These are phyloP conservation scores for Wickerhamiella occidentalis DNA, from an alignment of 805 yeast genomes.

Conservation along the genomic window DNA sequence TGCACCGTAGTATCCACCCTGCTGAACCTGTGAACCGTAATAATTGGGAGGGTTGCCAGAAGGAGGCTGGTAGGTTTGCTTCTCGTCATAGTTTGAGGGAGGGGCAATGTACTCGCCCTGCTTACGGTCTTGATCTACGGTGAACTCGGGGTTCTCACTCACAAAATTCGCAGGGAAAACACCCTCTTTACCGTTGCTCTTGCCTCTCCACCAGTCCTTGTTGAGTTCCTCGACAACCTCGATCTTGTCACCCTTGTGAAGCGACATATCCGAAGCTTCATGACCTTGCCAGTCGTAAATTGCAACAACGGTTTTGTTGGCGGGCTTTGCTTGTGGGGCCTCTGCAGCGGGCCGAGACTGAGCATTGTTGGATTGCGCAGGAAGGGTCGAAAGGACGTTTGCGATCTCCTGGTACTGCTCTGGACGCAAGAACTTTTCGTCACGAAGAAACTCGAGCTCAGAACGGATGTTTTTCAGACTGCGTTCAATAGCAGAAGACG, in stretches of 20 bases:
- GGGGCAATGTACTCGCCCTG: conserved; percentile 15
- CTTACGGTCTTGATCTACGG: conserved; percentile 10
- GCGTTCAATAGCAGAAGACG: conserved; percentile 4
- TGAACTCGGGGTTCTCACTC: conserved; percentile 9
- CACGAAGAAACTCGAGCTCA: conserved; percentile 69
- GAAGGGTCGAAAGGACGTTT: conserved; percentile 44
- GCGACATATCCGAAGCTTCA: conserved; percentile 59
- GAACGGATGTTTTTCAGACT: conserved; percentile 35
- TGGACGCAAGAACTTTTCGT: conserved; percentile 57
- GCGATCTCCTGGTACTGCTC: conserved; percentile 41
- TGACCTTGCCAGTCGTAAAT: conserved; percentile 63
- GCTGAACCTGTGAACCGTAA: conserved; percentile 12
- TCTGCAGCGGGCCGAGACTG: conserved; percentile 11
- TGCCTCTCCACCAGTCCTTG: conserved; percentile 87
- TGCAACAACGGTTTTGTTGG: conserved; percentile 43
- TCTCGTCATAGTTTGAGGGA: conserved; percentile 19
- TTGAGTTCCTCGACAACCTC: conserved; percentile 61
- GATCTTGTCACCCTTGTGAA: conserved; percentile 56
- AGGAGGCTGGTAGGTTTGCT: conserved; percentile 17
- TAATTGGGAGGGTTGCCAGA: conserved; percentile 9
- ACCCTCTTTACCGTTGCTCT: conserved; percentile 46
- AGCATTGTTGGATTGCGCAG: conserved; percentile 33
- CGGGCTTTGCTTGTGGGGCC: conserved; percentile 6
- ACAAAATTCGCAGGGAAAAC: conserved; percentile 89
- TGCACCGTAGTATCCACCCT: conserved; percentile 13